Percentiles rank a stretch among this genome's conserved stretches.
phyloP scores from a whole-genome alignment of 371 early-diverging fungal species.

The Rhizomucor pusillus region DNA sequence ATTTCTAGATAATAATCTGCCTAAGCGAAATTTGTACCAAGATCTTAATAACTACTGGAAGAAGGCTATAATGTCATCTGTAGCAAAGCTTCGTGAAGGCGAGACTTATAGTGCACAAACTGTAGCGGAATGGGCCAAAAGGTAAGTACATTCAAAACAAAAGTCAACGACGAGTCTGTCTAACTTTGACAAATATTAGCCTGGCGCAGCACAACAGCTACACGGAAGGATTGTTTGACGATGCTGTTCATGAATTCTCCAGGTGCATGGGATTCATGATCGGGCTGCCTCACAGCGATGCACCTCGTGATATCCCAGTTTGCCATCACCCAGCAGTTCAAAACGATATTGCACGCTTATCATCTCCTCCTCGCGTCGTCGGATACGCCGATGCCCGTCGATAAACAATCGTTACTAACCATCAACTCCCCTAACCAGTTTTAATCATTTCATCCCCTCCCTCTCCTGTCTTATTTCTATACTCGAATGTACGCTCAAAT shows the following conservation, averaged over 20 bases:
- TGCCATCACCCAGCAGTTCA: constrained; percentile 31
- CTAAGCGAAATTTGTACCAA: constrained; percentile 64
- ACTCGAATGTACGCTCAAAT: no score
- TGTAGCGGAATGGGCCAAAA: constrained; percentile 80
- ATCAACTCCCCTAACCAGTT: no score
- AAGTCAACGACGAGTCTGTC: background rate
- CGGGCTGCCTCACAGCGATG: constrained; percentile 33
- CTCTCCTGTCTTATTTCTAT: no score
- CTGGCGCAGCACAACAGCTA: constrained; percentile 57
- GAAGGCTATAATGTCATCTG: constrained; percentile 67
- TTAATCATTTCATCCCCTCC: no score
- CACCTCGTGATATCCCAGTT: constrained; percentile 16
- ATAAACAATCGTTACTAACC: constrained; percentile 2
- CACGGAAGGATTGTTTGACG: constrained; percentile 47
- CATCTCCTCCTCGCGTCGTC: constrained; percentile 33
- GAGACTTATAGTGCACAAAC: constrained; percentile 71
- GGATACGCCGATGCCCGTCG: constrained; percentile 27
- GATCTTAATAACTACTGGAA: constrained; percentile 79
- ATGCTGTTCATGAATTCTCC: constrained; percentile 68
- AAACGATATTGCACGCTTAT: constrained; percentile 18
- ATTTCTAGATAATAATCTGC: constrained; percentile 57
- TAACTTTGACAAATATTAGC: constrained; percentile 19
- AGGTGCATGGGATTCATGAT: constrained; percentile 69
- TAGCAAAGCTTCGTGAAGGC: constrained; percentile 71
- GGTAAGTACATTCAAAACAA: constrained; percentile 26